A percentile compares a stretch with the other conserved stretches of the same genome.
phyloP scores from a whole-genome alignment of 352 stramenopile species.

The Phytophthora megakarya region DNA sequence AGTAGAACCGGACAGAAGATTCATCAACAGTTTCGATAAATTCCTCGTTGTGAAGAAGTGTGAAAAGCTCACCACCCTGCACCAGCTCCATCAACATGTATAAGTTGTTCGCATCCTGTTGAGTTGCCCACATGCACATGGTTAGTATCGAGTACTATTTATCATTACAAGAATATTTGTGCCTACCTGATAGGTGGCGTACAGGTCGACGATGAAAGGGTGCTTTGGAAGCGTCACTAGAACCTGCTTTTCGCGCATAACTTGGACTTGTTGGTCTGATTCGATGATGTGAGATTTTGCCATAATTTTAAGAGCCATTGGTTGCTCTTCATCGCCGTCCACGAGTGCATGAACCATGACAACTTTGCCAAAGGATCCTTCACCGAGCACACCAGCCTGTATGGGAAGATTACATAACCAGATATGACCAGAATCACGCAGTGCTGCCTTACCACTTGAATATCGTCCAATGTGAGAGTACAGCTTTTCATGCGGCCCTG shows the following conservation, averaged over 20 bases:
- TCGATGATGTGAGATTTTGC: slow-evolving; percentile 94
- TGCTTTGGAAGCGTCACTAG: slow-evolving; percentile 87
- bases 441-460: slow-evolving; percentile 53
- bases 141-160: not conserved
- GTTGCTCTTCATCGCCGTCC: slow-evolving; percentile 57
- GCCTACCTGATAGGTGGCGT: slow-evolving; percentile 84
- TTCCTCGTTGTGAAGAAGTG: slow-evolving; percentile 87
- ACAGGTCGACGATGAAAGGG: slow-evolving; percentile 93
- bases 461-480: slow-evolving; percentile 63
- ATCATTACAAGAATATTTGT: not conserved
- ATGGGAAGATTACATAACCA: not conserved
- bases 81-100: slow-evolving; percentile 96
- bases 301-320: slow-evolving; percentile 93
- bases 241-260: slow-evolving; percentile 92
- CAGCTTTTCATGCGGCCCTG: slow-evolving; percentile 55
- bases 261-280: slow-evolving; percentile 91
- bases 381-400: slow-evolving; percentile 88
- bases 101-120: slow-evolving; percentile 88
- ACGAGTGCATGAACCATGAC: slow-evolving; percentile 86
- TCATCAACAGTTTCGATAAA: slow-evolving; percentile 83
- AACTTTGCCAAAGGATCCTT: slow-evolving; percentile 96
- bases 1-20: slow-evolving; percentile 88
- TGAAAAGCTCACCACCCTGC: slow-evolving; percentile 93
- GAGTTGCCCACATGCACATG: not conserved
- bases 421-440: not conserved